Base-by-base conservation (phyloP, 2,329 filamentous ascomycete species). In the Aspergillus sojae region DNA sequence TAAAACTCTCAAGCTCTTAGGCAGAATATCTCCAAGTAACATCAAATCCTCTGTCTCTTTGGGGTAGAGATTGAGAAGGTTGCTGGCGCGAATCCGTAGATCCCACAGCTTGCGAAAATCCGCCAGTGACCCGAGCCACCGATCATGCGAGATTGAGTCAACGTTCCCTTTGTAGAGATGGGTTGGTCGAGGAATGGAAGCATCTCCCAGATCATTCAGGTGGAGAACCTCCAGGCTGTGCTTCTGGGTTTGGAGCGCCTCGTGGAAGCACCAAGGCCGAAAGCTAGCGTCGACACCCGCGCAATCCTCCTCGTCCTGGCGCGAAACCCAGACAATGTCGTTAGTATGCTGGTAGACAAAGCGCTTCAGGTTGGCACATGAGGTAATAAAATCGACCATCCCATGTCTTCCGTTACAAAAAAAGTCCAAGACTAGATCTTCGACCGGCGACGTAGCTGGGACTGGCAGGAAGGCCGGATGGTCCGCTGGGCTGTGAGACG, bases 321-420 rank as follows among this genome's bases (percentile, higher is more conserved):
- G 21, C 4, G 45, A 48, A 26, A 48, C 45, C 45, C 53, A 62
- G 21, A 59, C 46, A 21, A 48, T 62, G 14, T 52, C 4, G 46
- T 63, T 54, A 7, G 39, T 26, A 53, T 67, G 67, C 43, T 65
- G 60, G 23, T 67, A 68, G 19, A 59, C 52, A 34, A 70, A 68
- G 12, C 26, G 12, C 12, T 67, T 61, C 12, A 70, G 61, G 19
- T 63, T 65, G 14, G 62, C 57, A 23, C 68, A 70, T 0, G 64
- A 54, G 1, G 46, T 62, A 39, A 70, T 61, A 11, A 56, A 60
- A 12, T 64, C 54, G 4, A 21, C 34, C 60, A 70, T 62, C 16
- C 65, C 65, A 48, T 48, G n/a, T 14, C 21, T 48, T 26, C 45
- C 45, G 45, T 23, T 48, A 19, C 45, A 48, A 26, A 48, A 16